A percentile compares a stretch with the other conserved stretches of the same genome.
Conservation (phyloP, 176 grass and related monocot genomes). For the Juncus effusus region DNA sequence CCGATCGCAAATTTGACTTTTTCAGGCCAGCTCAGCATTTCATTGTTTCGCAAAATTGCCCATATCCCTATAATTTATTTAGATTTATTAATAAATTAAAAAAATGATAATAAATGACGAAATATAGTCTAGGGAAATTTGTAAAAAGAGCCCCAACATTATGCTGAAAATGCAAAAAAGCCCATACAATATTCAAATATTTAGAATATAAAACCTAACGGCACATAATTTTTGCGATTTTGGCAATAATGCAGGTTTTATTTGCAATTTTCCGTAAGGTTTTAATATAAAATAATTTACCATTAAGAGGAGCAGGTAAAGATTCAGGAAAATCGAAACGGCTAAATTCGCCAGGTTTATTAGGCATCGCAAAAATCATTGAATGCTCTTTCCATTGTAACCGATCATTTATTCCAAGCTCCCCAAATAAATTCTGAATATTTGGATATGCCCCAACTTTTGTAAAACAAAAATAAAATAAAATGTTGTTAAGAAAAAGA, state of each 20-base stretch:
- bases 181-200: neutral
- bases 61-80: slow-evolving; percentile 64
- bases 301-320: slow-evolving; percentile 88
- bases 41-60: slow-evolving; percentile 90
- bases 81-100: slow-evolving; percentile 3
- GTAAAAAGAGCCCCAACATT: neutral
- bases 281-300: slow-evolving; percentile 38
- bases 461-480: slow-evolving; percentile 35
- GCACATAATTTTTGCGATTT: neutral
- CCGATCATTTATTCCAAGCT: slow-evolving; percentile 93
- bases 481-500: slow-evolving; percentile 27
- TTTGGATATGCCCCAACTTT: slow-evolving; percentile 99
- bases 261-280: slow-evolving; percentile 3
- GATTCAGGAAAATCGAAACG: slow-evolving; percentile 93
- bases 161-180: neutral
- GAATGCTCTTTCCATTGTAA: slow-evolving; percentile 99
- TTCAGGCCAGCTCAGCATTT: slow-evolving; percentile 99
- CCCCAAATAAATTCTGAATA: slow-evolving; percentile 90
- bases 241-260: neutral
- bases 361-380: slow-evolving; percentile 98
- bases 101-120: neutral
- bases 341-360: slow-evolving; percentile 90
- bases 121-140: neutral
- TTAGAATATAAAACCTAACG: neutral
- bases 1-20: slow-evolving; percentile 98